Percentiles rank a stretch among this genome's conserved stretches.
These are phyloP conservation scores for Stenogyne calaminthoides DNA, from an alignment of 305 asterid species.

Conservation along the genomic window DNA sequence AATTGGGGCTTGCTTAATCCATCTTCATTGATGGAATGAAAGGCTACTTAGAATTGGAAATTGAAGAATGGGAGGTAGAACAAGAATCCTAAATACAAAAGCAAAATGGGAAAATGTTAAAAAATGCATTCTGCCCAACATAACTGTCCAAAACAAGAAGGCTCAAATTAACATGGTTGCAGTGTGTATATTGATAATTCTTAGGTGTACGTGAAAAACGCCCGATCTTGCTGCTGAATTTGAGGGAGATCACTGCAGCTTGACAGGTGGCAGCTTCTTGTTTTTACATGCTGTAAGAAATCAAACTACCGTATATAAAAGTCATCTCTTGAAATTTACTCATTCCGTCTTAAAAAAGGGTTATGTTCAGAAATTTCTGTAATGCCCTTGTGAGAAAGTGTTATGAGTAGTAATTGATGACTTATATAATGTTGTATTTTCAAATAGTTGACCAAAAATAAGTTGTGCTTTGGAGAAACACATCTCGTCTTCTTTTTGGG, in stretches of 20 bases:
- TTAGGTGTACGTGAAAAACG: slow-evolving; percentile 47
- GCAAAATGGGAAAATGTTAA: background rate
- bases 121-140: background rate
- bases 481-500: background rate
- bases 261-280: slow-evolving; percentile 54
- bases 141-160: background rate
- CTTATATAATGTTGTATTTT: background rate
- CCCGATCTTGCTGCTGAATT: slow-evolving; percentile 63
- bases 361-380: background rate
- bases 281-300: slow-evolving; percentile 54
- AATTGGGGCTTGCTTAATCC: background rate
- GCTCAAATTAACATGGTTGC: background rate
- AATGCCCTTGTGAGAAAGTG: background rate
- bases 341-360: background rate
- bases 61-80: background rate
- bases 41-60: background rate
- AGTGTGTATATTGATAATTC: background rate
- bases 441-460: background rate
- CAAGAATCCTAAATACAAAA: background rate
- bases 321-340: background rate
- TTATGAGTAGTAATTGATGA: too few species aligned
- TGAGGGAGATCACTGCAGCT: slow-evolving; percentile 45
- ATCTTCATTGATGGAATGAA: background rate
- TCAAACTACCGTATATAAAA: background rate
- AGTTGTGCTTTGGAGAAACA: background rate